Conservation (phyloP, 1,284 basidiomycete genomes). For the Ustilago xerochloae region DNA sequence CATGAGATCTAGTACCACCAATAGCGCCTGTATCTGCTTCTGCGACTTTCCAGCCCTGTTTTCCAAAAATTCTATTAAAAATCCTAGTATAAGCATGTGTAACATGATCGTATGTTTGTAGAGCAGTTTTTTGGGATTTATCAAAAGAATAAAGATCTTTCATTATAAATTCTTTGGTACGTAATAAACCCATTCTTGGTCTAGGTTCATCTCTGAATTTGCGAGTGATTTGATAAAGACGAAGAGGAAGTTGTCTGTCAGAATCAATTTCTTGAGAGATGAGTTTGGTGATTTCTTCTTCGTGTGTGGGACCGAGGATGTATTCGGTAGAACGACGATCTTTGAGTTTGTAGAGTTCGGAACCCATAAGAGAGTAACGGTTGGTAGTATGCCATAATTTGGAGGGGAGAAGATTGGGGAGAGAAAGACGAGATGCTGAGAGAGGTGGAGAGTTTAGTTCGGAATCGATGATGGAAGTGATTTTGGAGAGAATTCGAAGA, state of each 20-base stretch:
- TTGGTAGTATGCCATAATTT: slow-evolving; percentile 65
- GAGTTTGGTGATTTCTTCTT: slow-evolving; percentile 68
- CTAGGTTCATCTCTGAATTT: slow-evolving; percentile 69
- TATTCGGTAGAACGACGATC: slow-evolving; percentile 64
- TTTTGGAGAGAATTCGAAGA: slow-evolving; percentile 64
- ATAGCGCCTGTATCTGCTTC: slow-evolving; percentile 69
- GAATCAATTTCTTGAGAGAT: slow-evolving; percentile 61
- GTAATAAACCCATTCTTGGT: slow-evolving; percentile 66
- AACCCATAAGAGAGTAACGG: slow-evolving; percentile 61
- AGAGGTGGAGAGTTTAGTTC: slow-evolving; percentile 63
- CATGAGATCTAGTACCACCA: slow-evolving; percentile 68
- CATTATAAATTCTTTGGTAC: slow-evolving; percentile 69
- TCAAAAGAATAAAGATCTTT: slow-evolving; percentile 70
- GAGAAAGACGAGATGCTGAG: slow-evolving; percentile 64
- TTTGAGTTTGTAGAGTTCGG: slow-evolving; percentile 66
- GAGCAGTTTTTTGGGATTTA: slow-evolving; percentile 22
- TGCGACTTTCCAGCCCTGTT: slow-evolving; percentile 51
- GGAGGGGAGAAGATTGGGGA: slow-evolving; percentile 65
- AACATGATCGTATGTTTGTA: slow-evolving; percentile 62
- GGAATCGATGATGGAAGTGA: slow-evolving; percentile 62
- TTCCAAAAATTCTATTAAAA: slow-evolving; percentile 54
- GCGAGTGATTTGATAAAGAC: slow-evolving; percentile 67
- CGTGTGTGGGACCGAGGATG: slow-evolving; percentile 68
- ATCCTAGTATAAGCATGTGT: slow-evolving; percentile 63
- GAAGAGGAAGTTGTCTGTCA: slow-evolving; percentile 62